Percentiles rank a stretch among this genome's conserved stretches.
Conservation (phyloP, 768 basidiomycete species). For the Trametes gibbosa region DNA sequence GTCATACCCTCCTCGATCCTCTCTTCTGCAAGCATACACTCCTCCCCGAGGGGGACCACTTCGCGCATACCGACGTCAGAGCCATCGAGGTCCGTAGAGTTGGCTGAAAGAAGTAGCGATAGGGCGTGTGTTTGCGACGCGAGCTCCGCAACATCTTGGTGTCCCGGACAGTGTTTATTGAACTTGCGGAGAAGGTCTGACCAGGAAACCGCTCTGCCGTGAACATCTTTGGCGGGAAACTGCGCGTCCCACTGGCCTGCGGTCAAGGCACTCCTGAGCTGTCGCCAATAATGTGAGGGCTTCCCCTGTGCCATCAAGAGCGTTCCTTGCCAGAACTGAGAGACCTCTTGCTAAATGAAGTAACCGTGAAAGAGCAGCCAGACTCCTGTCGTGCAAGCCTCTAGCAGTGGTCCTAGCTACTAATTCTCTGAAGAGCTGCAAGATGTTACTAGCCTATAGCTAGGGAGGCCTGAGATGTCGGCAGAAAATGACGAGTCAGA, state of each 20-base stretch:
- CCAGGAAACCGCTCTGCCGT: slow-evolving; percentile 61
- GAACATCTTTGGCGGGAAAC: slow-evolving; percentile 58
- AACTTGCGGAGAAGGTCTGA: slow-evolving; percentile 80
- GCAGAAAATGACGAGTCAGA: too few relatives aligned
- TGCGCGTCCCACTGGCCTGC: slow-evolving; percentile 70
- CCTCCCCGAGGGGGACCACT: slow-evolving; percentile 47
- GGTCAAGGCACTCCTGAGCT: slow-evolving; percentile 67
- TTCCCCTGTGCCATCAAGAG: slow-evolving; percentile 47
- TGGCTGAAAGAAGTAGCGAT: slow-evolving; percentile 44
- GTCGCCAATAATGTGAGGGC: slow-evolving; percentile 75
- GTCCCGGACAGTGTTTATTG: slow-evolving; percentile 75
- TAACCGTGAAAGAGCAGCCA: too few relatives aligned
- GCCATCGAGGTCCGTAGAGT: slow-evolving; percentile 49
- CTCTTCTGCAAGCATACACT: slow-evolving; percentile 56
- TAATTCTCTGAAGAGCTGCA: too few relatives aligned
- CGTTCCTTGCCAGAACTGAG: too few relatives aligned
- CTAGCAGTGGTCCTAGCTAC: too few relatives aligned
- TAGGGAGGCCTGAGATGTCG: too few relatives aligned
- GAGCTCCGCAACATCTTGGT: slow-evolving; percentile 58
- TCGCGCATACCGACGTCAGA: slow-evolving; percentile 34
- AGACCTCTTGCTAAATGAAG: too few relatives aligned
- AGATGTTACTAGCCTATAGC: too few relatives aligned
- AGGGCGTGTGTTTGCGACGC: slow-evolving; percentile 67
- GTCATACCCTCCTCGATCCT: slow-evolving; percentile 53
- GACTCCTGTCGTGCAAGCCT: too few relatives aligned